Evolutionary conservation across 805 yeast species (phyloP).

Genomic region (Candida patagonica): DNA sequence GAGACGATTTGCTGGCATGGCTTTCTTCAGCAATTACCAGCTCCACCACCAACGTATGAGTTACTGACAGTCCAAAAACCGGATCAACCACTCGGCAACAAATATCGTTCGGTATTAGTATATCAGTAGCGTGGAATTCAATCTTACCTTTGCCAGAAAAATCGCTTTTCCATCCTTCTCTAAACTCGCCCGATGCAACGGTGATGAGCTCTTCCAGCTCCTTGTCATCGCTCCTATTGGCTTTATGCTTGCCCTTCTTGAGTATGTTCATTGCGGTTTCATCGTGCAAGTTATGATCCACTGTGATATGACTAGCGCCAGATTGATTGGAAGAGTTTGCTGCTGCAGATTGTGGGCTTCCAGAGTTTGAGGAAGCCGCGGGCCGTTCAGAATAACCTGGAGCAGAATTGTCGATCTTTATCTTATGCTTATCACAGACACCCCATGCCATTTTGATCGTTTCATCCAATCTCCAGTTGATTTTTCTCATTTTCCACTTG

Average conservation of each 20-base stretch:
- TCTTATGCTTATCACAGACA: conserved; percentile 50
- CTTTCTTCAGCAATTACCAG: conserved; percentile 89
- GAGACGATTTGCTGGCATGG: conserved; percentile 18
- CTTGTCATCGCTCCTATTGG: conserved; percentile 9
- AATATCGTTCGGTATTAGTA: conserved; percentile 39
- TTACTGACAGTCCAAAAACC: conserved; percentile 63
- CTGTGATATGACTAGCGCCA: not conserved
- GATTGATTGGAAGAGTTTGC: not conserved
- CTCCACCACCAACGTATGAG: conserved; percentile 73
- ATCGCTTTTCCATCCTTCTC: conserved; percentile 94
- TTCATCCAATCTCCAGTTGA: conserved; percentile 87
- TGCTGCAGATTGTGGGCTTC: not conserved
- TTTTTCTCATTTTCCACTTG: conserved; percentile 81
- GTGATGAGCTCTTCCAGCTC: conserved; percentile 58
- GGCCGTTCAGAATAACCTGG: conserved; percentile 9
- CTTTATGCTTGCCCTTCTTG: conserved; percentile 16
- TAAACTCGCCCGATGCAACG: conserved; percentile 69
- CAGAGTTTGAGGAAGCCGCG: not conserved
- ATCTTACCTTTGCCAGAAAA: conserved; percentile 68
- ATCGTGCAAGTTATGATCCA: not conserved
- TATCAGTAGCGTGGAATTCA: conserved; percentile 40
- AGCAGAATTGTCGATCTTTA: too few species aligned
- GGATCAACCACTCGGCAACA: conserved; percentile 81
- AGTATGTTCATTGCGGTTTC: conserved; percentile 12
- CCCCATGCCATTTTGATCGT: conserved; percentile 50